These are phyloP conservation scores for Dactylella cylindrospora DNA, from an alignment of 2,329 filamentous ascomycete species.

Conservation along the genomic window DNA sequence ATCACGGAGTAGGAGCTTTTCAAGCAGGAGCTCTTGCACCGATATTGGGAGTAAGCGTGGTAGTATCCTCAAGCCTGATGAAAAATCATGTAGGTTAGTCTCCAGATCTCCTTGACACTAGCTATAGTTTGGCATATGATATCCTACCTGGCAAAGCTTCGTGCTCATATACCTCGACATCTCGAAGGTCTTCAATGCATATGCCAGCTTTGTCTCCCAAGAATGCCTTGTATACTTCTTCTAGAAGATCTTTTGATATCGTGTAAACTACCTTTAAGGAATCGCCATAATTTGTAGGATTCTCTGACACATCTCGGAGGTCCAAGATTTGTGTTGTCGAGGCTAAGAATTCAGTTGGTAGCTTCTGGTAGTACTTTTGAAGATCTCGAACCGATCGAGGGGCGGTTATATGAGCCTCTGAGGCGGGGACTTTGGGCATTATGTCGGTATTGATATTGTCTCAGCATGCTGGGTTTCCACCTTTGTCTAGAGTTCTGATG, in stretches of 20 bases:
- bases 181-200: background rate
- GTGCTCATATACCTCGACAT: conserved; percentile 41
- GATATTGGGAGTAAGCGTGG: conserved; percentile 70
- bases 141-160: conserved; percentile 45
- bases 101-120: background rate
- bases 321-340: conserved; percentile 43
- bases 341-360: conserved; percentile 13
- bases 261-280: conserved; percentile 12
- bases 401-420: conserved; percentile 45
- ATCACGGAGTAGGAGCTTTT: conserved; percentile 74
- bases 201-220: conserved; percentile 1
- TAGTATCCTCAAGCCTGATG: conserved; percentile 72
- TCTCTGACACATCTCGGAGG: conserved; percentile 22
- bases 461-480: too few relatives aligned
- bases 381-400: conserved; percentile 45
- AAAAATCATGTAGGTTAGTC: conserved; percentile 5
- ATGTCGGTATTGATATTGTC: too few relatives aligned
- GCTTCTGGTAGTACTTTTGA: conserved; percentile 47
- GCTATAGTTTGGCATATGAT: background rate
- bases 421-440: conserved; percentile 12
- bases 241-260: conserved; percentile 12
- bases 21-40: conserved; percentile 70
- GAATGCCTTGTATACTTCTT: conserved; percentile 29
- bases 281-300: conserved; percentile 5
- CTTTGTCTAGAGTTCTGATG: too few relatives aligned